Base-by-base conservation (phyloP, 2,329 filamentous ascomycete genomes). In the Fusarium lateritium region DNA sequence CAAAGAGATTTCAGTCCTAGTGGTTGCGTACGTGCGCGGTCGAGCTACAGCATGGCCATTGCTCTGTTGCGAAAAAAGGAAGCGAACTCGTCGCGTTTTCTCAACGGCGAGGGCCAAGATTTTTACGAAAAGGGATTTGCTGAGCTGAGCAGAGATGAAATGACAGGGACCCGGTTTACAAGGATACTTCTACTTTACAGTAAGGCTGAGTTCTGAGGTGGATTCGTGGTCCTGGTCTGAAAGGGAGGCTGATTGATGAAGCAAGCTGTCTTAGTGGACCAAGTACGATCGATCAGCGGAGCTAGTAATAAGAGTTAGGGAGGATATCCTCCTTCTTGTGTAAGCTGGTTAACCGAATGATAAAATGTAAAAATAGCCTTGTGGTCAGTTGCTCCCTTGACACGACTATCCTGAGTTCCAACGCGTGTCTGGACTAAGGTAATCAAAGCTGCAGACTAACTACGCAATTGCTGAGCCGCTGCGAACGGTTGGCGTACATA, bases 181-280 rank as follows among this genome's bases (percentile, higher is more conserved):
- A 26, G 53, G 62, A 21, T 61, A 34, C 34, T 42, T 47, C 26
- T 45, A 43, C 21, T 46, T 38, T 44, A 50, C 52, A 61, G 64
- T 69, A 69, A 70, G 67, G 67, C 67, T 70, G 67, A 70, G 66
- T 42, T 55, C 31, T 51, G 24, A 57, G 53, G 36, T 45, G 56
- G 22, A 31, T 53, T 53, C 13, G 46, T 36, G 43, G 24, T 9
- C 38, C 21, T 38, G 22, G 45, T 45, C 11, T 19, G 26, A 33
- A 52, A 54, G 54, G 53, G 42, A 65, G 61, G 62, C 61, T 54
- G 60, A 49, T 51, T 36, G 50, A n/a, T 31, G 28, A 31, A 31
- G 28, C 28, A 31, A 44, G 26, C 33, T 28, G n/a, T 44, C n/a
- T 31, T 21, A 61, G 46, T 62, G 59, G 58, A 38, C 2, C 15